A percentile compares a stretch with the other conserved stretches of the same genome.
Evolutionary conservation across 805 yeast genomes (phyloP).

Genomic region (Ogataea henricii): DNA sequence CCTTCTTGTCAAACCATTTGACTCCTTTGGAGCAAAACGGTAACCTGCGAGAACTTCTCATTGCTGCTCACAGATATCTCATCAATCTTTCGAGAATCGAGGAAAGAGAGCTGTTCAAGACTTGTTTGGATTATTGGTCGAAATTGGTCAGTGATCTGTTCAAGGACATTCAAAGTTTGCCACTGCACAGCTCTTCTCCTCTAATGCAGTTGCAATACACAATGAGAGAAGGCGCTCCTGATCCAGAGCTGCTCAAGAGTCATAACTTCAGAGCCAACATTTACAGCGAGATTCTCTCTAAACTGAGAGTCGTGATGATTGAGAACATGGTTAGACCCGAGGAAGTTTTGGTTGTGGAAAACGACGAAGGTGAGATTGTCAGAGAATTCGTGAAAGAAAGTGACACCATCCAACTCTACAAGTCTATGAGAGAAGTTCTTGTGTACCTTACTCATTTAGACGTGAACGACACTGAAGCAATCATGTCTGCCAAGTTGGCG

Average conservation of each 20-base stretch:
- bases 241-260: conserved; percentile 75
- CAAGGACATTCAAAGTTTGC: conserved; percentile 81
- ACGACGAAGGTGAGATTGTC: conserved; percentile 98
- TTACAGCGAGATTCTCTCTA: conserved; percentile 76
- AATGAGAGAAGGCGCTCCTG: conserved; percentile 74
- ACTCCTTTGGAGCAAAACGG: conserved; percentile 58
- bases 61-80: conserved; percentile 77
- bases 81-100: conserved; percentile 86
- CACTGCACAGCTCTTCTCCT: conserved; percentile 71
- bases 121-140: conserved; percentile 94
- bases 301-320: conserved; percentile 87
- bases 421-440: conserved; percentile 91
- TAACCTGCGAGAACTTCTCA: conserved; percentile 53
- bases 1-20: conserved; percentile 78
- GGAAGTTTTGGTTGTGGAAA: conserved; percentile 94
- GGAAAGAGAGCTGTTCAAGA: conserved; percentile 94
- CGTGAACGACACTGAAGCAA: conserved; percentile 89
- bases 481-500: conserved; percentile 89
- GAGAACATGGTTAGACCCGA: conserved; percentile 99
- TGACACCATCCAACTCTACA: conserved; percentile 94
- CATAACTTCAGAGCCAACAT: conserved; percentile 84
- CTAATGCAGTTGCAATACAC: conserved; percentile 64
- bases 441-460: conserved; percentile 95
- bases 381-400: conserved; percentile 96
- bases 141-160: conserved; percentile 80